phyloP scores from a whole-genome alignment of 2,329 filamentous ascomycete species.

The Myriosclerotinia curreyana region DNA sequence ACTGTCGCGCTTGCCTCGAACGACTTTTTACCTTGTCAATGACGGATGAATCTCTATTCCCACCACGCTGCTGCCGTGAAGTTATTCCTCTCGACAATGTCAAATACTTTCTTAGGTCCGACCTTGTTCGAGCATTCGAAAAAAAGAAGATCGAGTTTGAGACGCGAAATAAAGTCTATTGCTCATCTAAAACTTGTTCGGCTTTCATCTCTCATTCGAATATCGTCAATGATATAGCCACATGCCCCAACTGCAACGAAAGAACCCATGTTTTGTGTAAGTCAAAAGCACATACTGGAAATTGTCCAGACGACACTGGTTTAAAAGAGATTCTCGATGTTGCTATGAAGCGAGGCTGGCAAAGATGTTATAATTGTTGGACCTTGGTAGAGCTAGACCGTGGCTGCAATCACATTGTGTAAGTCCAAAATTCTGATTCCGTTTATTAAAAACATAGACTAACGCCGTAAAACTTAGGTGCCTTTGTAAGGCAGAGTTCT shows the following conservation, averaged over 20 bases:
- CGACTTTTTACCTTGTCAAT: slow-evolving; percentile 46
- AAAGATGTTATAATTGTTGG: slow-evolving; percentile 48
- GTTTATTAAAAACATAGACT: slow-evolving; percentile 3
- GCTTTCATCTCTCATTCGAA: slow-evolving; percentile 44
- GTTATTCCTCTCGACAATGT: slow-evolving; percentile 42
- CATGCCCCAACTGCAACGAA: slow-evolving; percentile 44
- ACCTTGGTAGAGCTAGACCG: slow-evolving; percentile 48
- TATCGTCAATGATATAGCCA: slow-evolving; percentile 41
- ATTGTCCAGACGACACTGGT: slow-evolving; percentile 48
- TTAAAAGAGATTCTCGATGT: slow-evolving; percentile 44
- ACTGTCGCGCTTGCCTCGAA: slow-evolving; percentile 50
- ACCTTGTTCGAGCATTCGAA: slow-evolving; percentile 40
- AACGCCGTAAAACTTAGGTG: slow-evolving; percentile 41
- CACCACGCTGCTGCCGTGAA: slow-evolving; percentile 51
- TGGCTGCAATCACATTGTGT: slow-evolving; percentile 59
- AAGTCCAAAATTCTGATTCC: slow-evolving; percentile 33
- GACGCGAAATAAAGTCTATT: slow-evolving; percentile 51
- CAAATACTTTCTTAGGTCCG: slow-evolving; percentile 40
- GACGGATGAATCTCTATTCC: slow-evolving; percentile 52
- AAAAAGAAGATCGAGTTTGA: slow-evolving; percentile 50
- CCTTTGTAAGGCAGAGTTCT: slow-evolving; percentile 48
- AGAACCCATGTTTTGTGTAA: slow-evolving; percentile 55
- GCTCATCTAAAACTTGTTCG: slow-evolving; percentile 45
- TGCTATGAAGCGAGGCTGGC: slow-evolving; percentile 49
- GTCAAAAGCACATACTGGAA: slow-evolving; percentile 42